Evolutionary conservation across 2,329 filamentous ascomycete species (phyloP).

Genomic region (Talaromyces rugulosus): DNA sequence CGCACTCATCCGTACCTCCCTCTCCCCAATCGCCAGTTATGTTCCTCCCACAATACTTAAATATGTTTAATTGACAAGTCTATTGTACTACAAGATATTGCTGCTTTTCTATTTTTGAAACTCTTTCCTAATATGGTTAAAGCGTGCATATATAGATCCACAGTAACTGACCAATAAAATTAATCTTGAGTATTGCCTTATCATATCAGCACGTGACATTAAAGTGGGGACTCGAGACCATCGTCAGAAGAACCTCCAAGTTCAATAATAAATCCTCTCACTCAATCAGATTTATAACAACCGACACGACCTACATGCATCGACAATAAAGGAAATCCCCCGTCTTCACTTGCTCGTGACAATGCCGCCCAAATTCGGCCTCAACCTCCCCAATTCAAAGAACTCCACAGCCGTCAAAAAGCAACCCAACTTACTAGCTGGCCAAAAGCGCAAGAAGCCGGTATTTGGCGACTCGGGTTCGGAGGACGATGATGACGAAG

Average conservation of each 20-base stretch:
- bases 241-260: background rate
- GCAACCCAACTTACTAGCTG: conserved; percentile 25
- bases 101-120: too few species aligned
- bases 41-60: too few species aligned
- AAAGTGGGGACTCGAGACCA: background rate
- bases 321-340: background rate
- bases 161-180: background rate
- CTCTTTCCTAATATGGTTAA: too few species aligned
- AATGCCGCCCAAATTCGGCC: conserved; percentile 37
- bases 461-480: conserved; percentile 44
- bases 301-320: background rate
- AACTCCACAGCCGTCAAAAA: conserved; percentile 14
- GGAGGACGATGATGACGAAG: conserved; percentile 29
- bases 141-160: background rate
- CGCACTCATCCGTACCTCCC: too few species aligned
- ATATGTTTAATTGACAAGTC: too few species aligned
- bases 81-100: background rate
- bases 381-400: conserved; percentile 34
- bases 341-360: background rate
- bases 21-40: too few species aligned
- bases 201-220: conserved; percentile 11
- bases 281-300: background rate
- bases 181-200: background rate
- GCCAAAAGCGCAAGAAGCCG: conserved; percentile 46
- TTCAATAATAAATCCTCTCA: background rate